Evolutionary conservation across 2,329 filamentous ascomycete species (phyloP), one percentile per base, ranked within the genome.

Genomic region (Penicillium sp.): DNA sequence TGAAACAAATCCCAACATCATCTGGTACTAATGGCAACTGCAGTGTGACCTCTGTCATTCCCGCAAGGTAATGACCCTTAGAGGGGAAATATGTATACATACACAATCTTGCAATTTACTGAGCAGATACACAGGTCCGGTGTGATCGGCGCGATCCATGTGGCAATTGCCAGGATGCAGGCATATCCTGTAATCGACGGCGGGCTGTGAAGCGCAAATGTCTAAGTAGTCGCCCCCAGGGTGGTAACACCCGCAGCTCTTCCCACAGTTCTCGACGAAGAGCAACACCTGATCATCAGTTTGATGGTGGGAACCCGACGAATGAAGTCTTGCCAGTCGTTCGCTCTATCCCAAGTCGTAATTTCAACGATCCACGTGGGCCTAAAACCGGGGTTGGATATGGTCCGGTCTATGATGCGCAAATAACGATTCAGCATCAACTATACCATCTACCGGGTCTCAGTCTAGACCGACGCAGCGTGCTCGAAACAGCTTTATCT

Each of bases 141-240:
- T 67, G 65, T 46, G 64, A 67, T 51, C 55, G 64, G 21, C 52
- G 59, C 19, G 55, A 62, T 19, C 65, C 64, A 16, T 67, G 65
- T 48, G 59, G 64, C 23, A 66, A 67, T 51, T 67, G 65, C 39
- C 57, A 55, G 33, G 65, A 67, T 51, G 60, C 63, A 57, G 58
- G 50, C 11, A 44, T 58, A 0, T 15, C 50, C 7, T 67, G 65
- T 43, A 56, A 48, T 53, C 62, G 58, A 15, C 38, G 23, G 16
- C 46, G 63, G 11, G 33, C 50, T 44, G 53, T 56, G 41, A 59
- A 53, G 43, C 55, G 33, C 23, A 40, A 54, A 25, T 34, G 45
- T 31, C 48, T 45, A 2, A 52, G 43, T 4, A 55, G 41, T 27
- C 45, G 38, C 25, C 29, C 40, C 3, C 16, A 36, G n/a, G 10